Percentiles rank a stretch among this genome's conserved stretches.
These are phyloP conservation scores for Solanum bulbocastanum DNA, from an alignment of 257 asterid genomes.

Conservation along the genomic window DNA sequence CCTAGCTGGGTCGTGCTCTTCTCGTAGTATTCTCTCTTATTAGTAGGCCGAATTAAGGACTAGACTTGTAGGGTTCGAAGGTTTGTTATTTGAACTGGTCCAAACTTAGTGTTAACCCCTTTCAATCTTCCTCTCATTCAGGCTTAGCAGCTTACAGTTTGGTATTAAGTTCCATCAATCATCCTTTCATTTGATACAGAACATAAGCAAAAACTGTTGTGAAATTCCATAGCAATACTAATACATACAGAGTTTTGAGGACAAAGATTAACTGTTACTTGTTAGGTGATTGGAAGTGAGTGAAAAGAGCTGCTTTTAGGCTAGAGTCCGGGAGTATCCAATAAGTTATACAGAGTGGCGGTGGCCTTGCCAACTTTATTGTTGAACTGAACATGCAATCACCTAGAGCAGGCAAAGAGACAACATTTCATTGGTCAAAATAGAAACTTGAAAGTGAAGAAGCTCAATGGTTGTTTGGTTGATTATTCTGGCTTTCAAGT, in stretches of 20 bases:
- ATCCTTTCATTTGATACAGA: neutral
- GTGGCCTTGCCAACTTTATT: neutral
- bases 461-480: neutral
- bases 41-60: neutral
- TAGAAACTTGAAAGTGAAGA: neutral
- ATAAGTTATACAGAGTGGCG: neutral
- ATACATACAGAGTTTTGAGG: neutral
- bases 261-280: neutral
- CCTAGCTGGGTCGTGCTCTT: neutral
- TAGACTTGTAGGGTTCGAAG: neutral
- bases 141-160: neutral
- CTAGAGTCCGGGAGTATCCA: neutral
- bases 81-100: neutral
- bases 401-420: neutral
- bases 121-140: neutral
- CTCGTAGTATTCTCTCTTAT: neutral
- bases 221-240: neutral
- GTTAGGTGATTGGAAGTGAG: neutral
- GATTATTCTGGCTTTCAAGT: neutral
- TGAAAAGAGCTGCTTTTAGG: neutral
- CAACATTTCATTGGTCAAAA: neutral
- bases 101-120: neutral
- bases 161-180: neutral
- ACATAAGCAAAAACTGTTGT: neutral
- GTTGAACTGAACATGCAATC: neutral